Evolutionary conservation across 768 basidiomycete genomes (phyloP).

Genomic region (Collybiopsis luxurians): DNA sequence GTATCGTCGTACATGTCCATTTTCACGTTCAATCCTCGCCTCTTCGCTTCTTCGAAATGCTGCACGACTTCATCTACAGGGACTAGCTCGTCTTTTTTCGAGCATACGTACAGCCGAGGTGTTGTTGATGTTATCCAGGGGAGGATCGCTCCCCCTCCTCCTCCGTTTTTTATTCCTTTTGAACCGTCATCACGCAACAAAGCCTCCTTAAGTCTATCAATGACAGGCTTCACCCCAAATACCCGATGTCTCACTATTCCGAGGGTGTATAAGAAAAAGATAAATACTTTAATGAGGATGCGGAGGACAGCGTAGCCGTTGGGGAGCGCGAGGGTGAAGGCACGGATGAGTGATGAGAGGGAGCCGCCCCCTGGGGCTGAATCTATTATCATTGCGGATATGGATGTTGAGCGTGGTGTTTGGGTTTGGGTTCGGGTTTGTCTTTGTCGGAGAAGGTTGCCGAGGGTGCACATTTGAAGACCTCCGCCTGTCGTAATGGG

Average conservation of each 20-base stretch:
- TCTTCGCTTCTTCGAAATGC: conserved; percentile 30
- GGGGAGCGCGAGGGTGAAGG: conserved; percentile 29
- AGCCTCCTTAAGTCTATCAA: conserved; percentile 24
- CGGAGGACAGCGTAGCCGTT: conserved; percentile 26
- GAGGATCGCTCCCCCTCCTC: conserved; percentile 18
- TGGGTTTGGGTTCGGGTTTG: conserved; percentile 6
- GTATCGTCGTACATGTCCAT: conserved; percentile 37
- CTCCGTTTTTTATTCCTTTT: too few species aligned
- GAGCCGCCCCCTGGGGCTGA: conserved; percentile 40
- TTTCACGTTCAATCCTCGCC: conserved; percentile 30
- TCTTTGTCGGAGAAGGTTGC: conserved; percentile 25
- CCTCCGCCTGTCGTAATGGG: conserved; percentile 34
- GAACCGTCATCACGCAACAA: conserved; percentile 23
- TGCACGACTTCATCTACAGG: conserved; percentile 31
- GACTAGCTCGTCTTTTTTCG: conserved; percentile 39
- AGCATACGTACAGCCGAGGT: conserved; percentile 45
- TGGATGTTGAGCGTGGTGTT: conserved; percentile 18
- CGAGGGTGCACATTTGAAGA: conserved; percentile 32
- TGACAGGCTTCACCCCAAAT: conserved; percentile 17
- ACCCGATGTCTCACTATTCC: conserved; percentile 18
- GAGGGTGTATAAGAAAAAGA: conserved; percentile 26
- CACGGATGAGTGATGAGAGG: conserved; percentile 22
- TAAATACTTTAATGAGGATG: conserved; percentile 17
- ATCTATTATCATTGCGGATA: conserved; percentile 37
- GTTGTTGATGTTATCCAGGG: conserved; percentile 39